These are phyloP conservation scores for Apiospora aurea DNA, from an alignment of 2,329 filamentous ascomycete genomes.

Conservation along the genomic window DNA sequence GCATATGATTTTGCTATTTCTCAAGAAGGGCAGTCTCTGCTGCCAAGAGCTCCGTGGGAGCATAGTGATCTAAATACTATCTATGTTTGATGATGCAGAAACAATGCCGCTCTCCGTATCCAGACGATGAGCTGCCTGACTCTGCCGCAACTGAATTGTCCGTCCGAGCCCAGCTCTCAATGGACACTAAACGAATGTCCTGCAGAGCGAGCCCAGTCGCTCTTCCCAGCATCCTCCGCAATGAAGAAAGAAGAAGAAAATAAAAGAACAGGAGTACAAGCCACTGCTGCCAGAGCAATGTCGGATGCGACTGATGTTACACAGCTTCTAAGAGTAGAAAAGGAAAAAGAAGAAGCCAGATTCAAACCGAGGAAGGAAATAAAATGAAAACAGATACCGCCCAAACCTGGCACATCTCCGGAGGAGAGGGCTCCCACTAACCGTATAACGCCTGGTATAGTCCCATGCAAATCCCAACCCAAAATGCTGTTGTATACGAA, in stretches of 20 bases:
- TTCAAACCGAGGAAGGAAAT: constrained; percentile 27
- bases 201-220: constrained; percentile 31
- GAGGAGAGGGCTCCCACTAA: constrained; percentile 28
- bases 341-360: constrained; percentile 22
- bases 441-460: constrained; percentile 45
- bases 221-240: constrained; percentile 28
- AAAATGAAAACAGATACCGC: constrained; percentile 31
- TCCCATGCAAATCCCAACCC: constrained; percentile 31
- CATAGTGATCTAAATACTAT: constrained; percentile 27
- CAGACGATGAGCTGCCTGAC: constrained; percentile 29
- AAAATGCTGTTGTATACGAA: constrained; percentile 13
- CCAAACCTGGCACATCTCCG: constrained; percentile 24
- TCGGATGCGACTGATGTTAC: constrained; percentile 31
- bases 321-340: constrained; percentile 24
- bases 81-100: constrained; percentile 20
- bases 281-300: constrained; percentile 34
- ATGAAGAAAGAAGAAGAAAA: constrained; percentile 21
- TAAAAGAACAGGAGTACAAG: constrained; percentile 29
- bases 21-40: background rate
- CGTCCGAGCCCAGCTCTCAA: constrained; percentile 24
- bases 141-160: constrained; percentile 22
- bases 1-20: background rate
- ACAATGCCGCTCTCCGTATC: constrained; percentile 28
- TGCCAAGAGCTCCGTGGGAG: constrained; percentile 8
- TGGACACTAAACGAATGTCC: constrained; percentile 21